Evolutionary conservation across 2,329 filamentous ascomycete species (phyloP), one percentile per base, ranked within the genome.

Genomic region (Fusarium sp.): DNA sequence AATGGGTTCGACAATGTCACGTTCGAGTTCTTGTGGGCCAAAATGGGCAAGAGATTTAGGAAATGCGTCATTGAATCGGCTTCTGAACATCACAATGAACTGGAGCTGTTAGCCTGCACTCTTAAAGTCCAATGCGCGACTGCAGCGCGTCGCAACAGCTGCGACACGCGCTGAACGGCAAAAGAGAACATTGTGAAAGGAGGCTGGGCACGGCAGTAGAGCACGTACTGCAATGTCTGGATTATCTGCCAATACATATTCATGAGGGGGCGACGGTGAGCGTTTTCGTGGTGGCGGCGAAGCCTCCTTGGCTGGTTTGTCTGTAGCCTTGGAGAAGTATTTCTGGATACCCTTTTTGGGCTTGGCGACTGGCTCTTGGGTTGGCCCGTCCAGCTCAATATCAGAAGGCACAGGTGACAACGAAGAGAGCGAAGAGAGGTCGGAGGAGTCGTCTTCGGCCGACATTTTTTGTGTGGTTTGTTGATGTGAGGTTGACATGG

Each of bases 81-180:
- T 93, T 82, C 96, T 91, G 84, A 98, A 99, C 94, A 98, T 98
- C 76, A 98, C 94, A 83, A 99, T 94, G 84, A 99, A 98, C 94
- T 98, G 79, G 76, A 77, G 77, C 79, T 79, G 78, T 83, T 80
- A 84, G 82, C 78, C 73, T 74, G 63, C 67, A 42, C 66, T 70
- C 69, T 78, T 79, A 75, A 77, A 77, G 75, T 81, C 75, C 76
- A 73, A 74, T 51, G 87, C 88, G 88, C 87, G 87, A 87, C 81
- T 78, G 80, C 54, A 79, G 85, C 88, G 87, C 88, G 89, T 90
- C 83, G 79, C 79, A 69, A 69, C 66, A 59, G 75, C 73, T 70
- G 77, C 78, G 79, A 65, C 77, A 85, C 84, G 84, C 84, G 83
- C 82, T 77, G 73, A 44, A 60, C 41, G 28, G 60, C 67, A 72